phyloP scores from a whole-genome alignment of 1,284 basidiomycete species.

The Cutaneotrichosporon mucoides region DNA sequence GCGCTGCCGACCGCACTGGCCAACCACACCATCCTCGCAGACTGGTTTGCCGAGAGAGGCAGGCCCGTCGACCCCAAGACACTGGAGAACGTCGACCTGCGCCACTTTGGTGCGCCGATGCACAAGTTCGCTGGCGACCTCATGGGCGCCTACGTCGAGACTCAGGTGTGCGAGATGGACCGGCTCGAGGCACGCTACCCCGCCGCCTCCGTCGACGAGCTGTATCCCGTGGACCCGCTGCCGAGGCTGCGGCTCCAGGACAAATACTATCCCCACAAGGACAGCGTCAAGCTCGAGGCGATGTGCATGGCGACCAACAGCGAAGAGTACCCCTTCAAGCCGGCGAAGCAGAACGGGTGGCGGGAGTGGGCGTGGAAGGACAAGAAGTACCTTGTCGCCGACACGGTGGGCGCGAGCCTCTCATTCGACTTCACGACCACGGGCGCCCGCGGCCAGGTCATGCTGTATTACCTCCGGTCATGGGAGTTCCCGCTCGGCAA shows the following conservation, averaged over 20 bases:
- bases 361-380: constrained; percentile 39
- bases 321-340: constrained; percentile 26
- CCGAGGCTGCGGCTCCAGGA: constrained; percentile 5
- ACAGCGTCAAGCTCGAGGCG: constrained; percentile 34
- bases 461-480: constrained; percentile 38
- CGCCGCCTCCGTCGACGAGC: constrained; percentile 14
- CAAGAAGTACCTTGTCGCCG: constrained; percentile 40
- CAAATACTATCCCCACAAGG: constrained; percentile 5
- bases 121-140: constrained; percentile 37
- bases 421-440: constrained; percentile 31
- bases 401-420: constrained; percentile 35
- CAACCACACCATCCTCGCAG: constrained; percentile 21
- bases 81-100: constrained; percentile 28
- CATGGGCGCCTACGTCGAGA: constrained; percentile 37
- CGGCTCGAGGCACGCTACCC: constrained; percentile 20
- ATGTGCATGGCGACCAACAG: constrained; percentile 36
- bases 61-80: not conserved
- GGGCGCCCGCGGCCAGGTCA: constrained; percentile 25
- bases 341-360: constrained; percentile 35
- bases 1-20: constrained; percentile 22
- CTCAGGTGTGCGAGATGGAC: constrained; percentile 43
- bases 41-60: constrained; percentile 22
- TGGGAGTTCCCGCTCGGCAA: constrained; percentile 32
- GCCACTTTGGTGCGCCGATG: constrained; percentile 21
- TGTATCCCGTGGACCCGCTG: constrained; percentile 27